A percentile compares a stretch with the other conserved stretches of the same genome.
These are phyloP conservation scores for Penstemon barbatus DNA, from an alignment of 257 asterid species.

Conservation along the genomic window DNA sequence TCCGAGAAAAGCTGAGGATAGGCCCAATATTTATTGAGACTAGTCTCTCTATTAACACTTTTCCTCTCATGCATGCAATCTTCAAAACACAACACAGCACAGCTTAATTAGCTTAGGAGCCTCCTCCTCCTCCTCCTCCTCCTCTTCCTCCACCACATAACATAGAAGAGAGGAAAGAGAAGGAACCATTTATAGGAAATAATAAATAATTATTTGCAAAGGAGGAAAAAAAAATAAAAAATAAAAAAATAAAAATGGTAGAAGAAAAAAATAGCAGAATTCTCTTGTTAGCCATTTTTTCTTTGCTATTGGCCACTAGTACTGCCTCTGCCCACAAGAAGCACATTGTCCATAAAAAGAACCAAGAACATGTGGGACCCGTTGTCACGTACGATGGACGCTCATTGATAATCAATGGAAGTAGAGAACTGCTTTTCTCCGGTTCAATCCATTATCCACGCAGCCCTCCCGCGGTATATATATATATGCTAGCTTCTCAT, in stretches of 20 bases:
- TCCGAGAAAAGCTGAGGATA: slow-evolving; percentile 23
- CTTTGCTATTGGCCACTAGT: slow-evolving; percentile 13
- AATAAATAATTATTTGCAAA: no score
- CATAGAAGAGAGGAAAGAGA: no score
- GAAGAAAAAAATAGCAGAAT: neutral
- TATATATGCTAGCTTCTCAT: neutral
- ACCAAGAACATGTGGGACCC: neutral
- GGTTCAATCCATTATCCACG: slow-evolving; percentile 89
- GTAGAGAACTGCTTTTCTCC: slow-evolving; percentile 63
- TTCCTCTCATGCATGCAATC: neutral
- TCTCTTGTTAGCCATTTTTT: slow-evolving; percentile 32
- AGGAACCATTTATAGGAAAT: no score
- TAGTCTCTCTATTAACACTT: neutral
- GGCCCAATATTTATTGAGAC: neutral
- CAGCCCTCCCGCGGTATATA: slow-evolving; percentile 63
- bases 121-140: slow-evolving; percentile 20
- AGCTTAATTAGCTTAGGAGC: neutral
- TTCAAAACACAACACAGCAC: no score
- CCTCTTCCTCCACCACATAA: no score
- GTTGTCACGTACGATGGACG: slow-evolving; percentile 59
- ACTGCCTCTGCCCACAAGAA: no score
- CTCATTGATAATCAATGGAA: slow-evolving; percentile 68
- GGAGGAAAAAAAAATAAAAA: neutral
- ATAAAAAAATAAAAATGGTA: slow-evolving; percentile 12
- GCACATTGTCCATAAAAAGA: neutral